phyloP scores from a whole-genome alignment of 2,329 filamentous ascomycete genomes.

The Aspergillus sp. region DNA sequence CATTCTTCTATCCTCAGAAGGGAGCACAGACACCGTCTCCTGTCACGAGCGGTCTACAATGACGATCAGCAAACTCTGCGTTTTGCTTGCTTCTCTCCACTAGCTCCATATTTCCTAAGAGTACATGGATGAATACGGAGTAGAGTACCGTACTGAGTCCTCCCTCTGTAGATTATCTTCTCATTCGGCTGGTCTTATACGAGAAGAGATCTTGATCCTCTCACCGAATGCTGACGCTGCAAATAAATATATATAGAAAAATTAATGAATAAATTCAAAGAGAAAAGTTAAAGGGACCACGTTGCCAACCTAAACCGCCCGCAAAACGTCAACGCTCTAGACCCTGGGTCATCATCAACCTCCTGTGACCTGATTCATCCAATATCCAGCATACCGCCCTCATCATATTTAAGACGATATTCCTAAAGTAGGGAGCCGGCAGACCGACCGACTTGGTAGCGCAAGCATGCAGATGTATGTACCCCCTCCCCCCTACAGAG shows the following conservation, averaged over 20 bases:
- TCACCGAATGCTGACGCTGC: too few species aligned
- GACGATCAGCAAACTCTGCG: neutral
- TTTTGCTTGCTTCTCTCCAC: neutral
- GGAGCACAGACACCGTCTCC: too few species aligned
- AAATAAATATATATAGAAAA: neutral
- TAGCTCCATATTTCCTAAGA: too few species aligned
- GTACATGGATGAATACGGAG: too few species aligned
- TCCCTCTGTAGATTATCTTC: neutral
- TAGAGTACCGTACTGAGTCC: too few species aligned
- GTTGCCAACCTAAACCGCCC: neutral
- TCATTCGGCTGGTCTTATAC: too few species aligned
- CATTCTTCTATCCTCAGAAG: too few species aligned
- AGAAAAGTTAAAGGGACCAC: neutral
- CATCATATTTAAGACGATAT: too few species aligned
- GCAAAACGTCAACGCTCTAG: neutral
- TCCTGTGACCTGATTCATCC: neutral
- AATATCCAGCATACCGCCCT: neutral
- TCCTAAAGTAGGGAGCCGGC: too few species aligned
- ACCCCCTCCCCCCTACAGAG: slow-evolving; percentile 7
- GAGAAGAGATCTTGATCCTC: too few species aligned
- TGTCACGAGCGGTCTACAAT: neutral
- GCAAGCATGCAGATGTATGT: too few species aligned
- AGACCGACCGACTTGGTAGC: too few species aligned
- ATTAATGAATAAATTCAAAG: neutral
- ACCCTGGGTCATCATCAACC: neutral